phyloP scores from a whole-genome alignment of 805 yeast genomes.

The Cyberlindnera xishuangbannaensis region DNA sequence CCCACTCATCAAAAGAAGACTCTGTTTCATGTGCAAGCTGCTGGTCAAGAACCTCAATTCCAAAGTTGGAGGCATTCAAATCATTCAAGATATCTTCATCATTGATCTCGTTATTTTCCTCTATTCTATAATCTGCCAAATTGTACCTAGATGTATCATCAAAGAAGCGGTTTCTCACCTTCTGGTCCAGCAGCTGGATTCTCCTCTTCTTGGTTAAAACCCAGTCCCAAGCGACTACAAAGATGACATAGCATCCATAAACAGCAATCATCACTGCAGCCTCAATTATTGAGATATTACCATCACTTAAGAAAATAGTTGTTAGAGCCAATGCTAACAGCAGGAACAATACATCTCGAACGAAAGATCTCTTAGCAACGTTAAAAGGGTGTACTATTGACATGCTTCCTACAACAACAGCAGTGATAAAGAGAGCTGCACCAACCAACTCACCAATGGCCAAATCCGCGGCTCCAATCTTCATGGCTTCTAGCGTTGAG shows the following conservation, averaged over 20 bases:
- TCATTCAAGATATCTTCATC: conserved; percentile 19
- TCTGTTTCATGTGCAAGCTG: conserved; percentile 9
- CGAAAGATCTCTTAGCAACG: conserved; percentile 34
- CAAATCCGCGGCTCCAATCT: conserved; percentile 58
- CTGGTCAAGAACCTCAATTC: conserved; percentile 17
- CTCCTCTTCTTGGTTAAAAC: conserved; percentile 15
- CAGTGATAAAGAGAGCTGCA: conserved; percentile 77
- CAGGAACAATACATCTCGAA: conserved; percentile 48
- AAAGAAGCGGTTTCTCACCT: conserved; percentile 19
- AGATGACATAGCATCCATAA: conserved; percentile 54
- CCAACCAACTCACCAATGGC: conserved; percentile 92
- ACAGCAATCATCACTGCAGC: conserved; percentile 50
- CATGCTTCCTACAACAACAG: conserved; percentile 82
- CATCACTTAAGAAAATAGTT: conserved; percentile 50
- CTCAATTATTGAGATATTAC: conserved; percentile 48
- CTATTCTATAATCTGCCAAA: conserved; percentile 9
- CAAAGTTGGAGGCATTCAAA: conserved; percentile 3
- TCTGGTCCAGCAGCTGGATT: conserved; percentile 16
- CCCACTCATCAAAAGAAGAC: conserved; percentile 18
- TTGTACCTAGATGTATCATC: conserved; percentile 7
- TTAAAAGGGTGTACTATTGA: conserved; percentile 63
- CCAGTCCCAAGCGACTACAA: conserved; percentile 31
- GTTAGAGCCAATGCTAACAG: conserved; percentile 45
- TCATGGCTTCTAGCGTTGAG: conserved; percentile 79
- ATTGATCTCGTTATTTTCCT: conserved; percentile 18